Base-by-base conservation (phyloP, 352 stramenopile genomes). In the Phytophthora fragariae region DNA sequence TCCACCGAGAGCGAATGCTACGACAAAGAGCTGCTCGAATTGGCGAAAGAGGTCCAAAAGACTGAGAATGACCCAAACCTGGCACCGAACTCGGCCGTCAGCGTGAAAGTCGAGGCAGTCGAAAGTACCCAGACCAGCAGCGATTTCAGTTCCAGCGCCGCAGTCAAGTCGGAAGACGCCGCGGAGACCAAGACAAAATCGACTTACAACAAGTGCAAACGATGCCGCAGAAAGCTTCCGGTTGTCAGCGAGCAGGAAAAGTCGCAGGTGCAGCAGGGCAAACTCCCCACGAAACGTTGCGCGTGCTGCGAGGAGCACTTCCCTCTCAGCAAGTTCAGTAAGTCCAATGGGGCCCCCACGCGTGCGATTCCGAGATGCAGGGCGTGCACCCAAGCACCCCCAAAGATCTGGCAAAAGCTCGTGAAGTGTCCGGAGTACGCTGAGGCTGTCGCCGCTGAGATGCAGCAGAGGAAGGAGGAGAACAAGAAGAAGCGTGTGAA, bases 1-100 rank as follows among this genome's bases (percentile, higher is more conserved):
- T 77, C 73, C 54, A 80, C 73, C 11, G 73, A 80, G 46, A 80
- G 70, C 65, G 70, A 80, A 66, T 63, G 52, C 54, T 77, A 72
- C 31, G 70, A 74, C 44, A 65, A 75, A 46, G 56, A 67, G 9
- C 29, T 65, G 2, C 41, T 62, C 12, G 60, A 62, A 12, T 19
- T 58, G 29, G 35, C 52, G 27, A 24, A 27, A 35, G 49, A 29
- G 17, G 14, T 29, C 17, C 11, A 33, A 29, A 47, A 57, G 11
- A 21, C 12, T 17, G 37, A 54, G 3, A 9, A 54, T 8, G n/a
- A 17, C 35, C 4, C n/a, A 15, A 64, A 52, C 44, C 17, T 11
- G n/a, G 27, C 6, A 8, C 14, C 60, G 11, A 33, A 72, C 1
- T 29, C 27, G 14, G 21, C 29, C 24, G 49, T 35, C 46, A 24